Percentiles rank a stretch among this genome's conserved stretches.
phyloP scores from a whole-genome alignment of 2,329 filamentous ascomycete species.

The Ceratocystis smalleyi region DNA sequence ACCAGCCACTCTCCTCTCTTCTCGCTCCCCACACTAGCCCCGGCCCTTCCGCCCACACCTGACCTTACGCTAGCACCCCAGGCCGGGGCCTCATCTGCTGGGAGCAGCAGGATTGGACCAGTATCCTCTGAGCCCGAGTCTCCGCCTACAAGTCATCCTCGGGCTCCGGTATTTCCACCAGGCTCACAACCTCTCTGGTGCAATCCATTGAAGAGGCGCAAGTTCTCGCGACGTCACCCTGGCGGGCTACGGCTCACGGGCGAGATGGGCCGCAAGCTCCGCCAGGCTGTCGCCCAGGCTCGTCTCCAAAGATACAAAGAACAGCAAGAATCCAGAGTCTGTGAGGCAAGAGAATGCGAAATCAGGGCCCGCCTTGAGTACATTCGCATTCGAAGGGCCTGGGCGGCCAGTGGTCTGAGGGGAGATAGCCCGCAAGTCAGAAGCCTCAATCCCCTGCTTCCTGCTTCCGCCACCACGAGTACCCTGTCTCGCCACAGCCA shows the following conservation, averaged over 20 bases:
- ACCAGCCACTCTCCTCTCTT: not conserved
- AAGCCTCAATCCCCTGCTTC: not conserved
- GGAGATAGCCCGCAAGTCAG: not conserved
- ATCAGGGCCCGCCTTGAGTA: not conserved
- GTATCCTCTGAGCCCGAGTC: not conserved
- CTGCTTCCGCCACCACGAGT: not conserved
- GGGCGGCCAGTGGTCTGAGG: not conserved
- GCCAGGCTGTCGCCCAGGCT: not conserved
- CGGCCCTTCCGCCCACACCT: not conserved
- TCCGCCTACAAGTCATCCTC: not conserved
- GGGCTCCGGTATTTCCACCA: not conserved
- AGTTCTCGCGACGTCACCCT: not conserved
- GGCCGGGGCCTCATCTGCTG: not conserved
- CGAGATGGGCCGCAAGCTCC: not conserved
- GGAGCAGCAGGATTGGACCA: not conserved
- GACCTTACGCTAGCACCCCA: not conserved
- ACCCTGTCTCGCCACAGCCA: not conserved
- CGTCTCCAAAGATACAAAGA: not conserved
- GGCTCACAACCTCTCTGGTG: not conserved
- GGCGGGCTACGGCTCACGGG: not conserved
- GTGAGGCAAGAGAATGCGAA: not conserved
- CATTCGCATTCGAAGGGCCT: not conserved
- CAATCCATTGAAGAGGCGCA: not conserved
- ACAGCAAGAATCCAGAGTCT: not conserved
- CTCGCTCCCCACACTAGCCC: not conserved